These are phyloP conservation scores for Dentipellis fragilis DNA, from an alignment of 768 basidiomycete species.

Conservation along the genomic window DNA sequence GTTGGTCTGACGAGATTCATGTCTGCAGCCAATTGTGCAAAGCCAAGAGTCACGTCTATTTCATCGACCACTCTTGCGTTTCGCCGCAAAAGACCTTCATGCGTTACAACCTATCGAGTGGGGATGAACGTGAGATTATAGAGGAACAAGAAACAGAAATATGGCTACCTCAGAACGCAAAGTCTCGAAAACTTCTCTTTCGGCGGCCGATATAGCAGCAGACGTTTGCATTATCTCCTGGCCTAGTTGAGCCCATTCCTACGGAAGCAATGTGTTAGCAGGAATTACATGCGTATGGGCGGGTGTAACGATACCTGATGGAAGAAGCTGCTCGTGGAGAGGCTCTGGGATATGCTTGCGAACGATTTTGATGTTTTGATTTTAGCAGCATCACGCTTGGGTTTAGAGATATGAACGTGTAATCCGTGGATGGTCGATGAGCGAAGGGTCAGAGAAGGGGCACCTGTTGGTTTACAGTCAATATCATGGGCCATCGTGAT, in stretches of 20 bases:
- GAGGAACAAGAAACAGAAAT: neutral
- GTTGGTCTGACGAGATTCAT: conserved; percentile 66
- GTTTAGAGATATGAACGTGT: conserved; percentile 61
- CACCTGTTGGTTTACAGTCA: conserved; percentile 29
- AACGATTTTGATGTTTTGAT: conserved; percentile 42
- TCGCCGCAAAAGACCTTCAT: conserved; percentile 45
- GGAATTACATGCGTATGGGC: neutral
- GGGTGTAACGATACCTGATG: conserved; percentile 34
- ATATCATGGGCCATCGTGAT: too few relatives aligned
- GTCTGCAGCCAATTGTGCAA: conserved; percentile 72
- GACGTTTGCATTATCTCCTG: conserved; percentile 51
- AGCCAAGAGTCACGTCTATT: conserved; percentile 74
- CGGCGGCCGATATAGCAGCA: conserved; percentile 39
- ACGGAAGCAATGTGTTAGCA: neutral
- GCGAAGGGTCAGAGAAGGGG: conserved; percentile 65
- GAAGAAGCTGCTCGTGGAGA: conserved; percentile 61
- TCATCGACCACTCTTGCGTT: conserved; percentile 81
- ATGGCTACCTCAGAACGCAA: conserved; percentile 54
- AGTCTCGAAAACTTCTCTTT: conserved; percentile 64
- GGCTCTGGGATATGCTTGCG: conserved; percentile 48
- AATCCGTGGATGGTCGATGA: conserved; percentile 59
- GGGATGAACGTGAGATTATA: neutral
- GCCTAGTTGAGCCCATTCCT: conserved; percentile 77
- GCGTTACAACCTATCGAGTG: conserved; percentile 45
- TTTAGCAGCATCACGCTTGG: conserved; percentile 49